Conservation (phyloP, 2,329 filamentous ascomycete genomes). For the Apiospora malaysiana region DNA sequence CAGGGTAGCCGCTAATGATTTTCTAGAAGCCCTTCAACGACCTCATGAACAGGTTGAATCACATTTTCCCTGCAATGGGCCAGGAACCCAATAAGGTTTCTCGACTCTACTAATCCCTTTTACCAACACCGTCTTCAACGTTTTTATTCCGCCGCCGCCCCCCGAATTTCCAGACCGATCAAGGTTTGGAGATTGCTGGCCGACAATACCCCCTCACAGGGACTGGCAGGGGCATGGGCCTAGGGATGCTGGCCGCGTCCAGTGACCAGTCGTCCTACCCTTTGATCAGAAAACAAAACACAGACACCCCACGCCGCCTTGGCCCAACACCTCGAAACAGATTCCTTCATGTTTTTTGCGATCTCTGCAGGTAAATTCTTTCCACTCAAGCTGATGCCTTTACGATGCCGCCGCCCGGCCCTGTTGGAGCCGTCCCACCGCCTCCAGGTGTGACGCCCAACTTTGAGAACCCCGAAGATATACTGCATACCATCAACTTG, state of each 20-base stretch:
- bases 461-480: slow-evolving; percentile 4
- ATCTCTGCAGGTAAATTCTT: neutral
- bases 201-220: neutral
- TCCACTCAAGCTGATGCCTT: neutral
- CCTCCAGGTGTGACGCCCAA: slow-evolving; percentile 4
- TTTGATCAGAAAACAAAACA: neutral
- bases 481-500: slow-evolving; percentile 16
- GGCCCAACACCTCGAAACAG: neutral
- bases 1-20: neutral
- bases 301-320: neutral
- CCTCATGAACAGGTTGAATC: neutral
- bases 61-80: neutral
- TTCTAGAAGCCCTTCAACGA: slow-evolving; percentile 4
- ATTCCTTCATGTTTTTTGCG: neutral
- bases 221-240: neutral
- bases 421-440: neutral
- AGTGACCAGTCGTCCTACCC: neutral
- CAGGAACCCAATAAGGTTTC: neutral
- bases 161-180: neutral
- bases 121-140: neutral
- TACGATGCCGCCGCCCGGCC: slow-evolving; percentile 5
- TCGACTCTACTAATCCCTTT: neutral
- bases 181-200: neutral
- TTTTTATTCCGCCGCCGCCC: no score
- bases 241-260: neutral